Base-by-base conservation (phyloP, 371 early-diverging fungal genomes). In the Syncephalastrum sp. region DNA sequence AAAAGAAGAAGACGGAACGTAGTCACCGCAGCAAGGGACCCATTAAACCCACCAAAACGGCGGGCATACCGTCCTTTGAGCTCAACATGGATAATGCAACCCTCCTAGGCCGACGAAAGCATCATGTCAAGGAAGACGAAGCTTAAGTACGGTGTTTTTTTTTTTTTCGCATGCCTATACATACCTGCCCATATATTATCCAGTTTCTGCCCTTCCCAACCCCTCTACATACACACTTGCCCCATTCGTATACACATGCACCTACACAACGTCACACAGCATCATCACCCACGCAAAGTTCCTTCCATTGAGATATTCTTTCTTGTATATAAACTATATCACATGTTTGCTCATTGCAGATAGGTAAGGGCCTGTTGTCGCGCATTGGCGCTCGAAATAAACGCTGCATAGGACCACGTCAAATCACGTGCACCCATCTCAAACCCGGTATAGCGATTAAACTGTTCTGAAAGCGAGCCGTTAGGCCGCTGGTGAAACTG, bases 371-470 rank as follows among this genome's bases (percentile, higher is more conserved):
- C 38, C 15, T 48, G 48, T 45, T 50, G 24, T 57, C 67, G 63
- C 23, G 78, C 74, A 45, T 53, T 52, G 8, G 54, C 52, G 14
- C 87, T 84, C 21, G 83, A 67, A 13, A 83, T 61, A 38, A 86
- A 74, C 14, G 86, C 72, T 4, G 87, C 87, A 63, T 91, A 87
- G 47, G 81, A 82, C 93, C 93, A 92, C 0, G 91, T 91, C 56
- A 92, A 64, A 53, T 91, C 82, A 14, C 64, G 51, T 14, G 92
- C 93, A n/a, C 91, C 90, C 8, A 64, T 69, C 46, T 77, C 69
- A 41, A 60, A 79, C 0, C 93, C 93, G 15, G 70, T 75, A 41
- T 59, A 45, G 3, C 82, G 62, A 51, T 79, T 57, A 67, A 81
- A 86, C 68, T 92, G 88, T 64, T 92, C 92, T n/a, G 70, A 63